phyloP scores from a whole-genome alignment of 345 rosid species.

The Eucalyptus cladocalyx region DNA sequence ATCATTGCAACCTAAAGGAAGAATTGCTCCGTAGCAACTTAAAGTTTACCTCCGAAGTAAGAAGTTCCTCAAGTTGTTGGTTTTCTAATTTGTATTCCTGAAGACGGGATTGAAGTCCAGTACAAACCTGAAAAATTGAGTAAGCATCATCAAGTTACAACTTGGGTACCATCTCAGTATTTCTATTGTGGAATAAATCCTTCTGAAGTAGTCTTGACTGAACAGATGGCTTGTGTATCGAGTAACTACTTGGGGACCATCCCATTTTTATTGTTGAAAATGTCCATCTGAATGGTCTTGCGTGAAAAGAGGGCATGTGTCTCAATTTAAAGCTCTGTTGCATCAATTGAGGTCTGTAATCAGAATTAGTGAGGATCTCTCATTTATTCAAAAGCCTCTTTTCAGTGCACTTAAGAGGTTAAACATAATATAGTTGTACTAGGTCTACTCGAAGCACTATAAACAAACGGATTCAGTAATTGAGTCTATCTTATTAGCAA shows the following conservation, averaged over 20 bases:
- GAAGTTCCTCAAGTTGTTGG: slow-evolving; percentile 98
- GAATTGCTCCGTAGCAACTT: neutral
- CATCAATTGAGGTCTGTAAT: neutral
- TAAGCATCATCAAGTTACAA: neutral
- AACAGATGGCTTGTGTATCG: neutral
- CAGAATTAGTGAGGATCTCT: neutral
- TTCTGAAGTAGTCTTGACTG: neutral
- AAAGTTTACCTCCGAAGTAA: slow-evolving; percentile 68
- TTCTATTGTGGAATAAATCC: neutral
- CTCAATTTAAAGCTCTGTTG: neutral
- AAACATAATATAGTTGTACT: neutral
- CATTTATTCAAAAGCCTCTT: neutral
- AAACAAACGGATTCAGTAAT: neutral
- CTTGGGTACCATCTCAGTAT: neutral
- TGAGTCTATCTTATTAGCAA: neutral
- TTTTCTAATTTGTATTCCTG: slow-evolving; percentile 96
- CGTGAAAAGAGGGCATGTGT: neutral
- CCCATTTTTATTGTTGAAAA: neutral
- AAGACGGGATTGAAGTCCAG: slow-evolving; percentile 93
- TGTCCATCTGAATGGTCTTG: neutral
- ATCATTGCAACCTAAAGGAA: neutral
- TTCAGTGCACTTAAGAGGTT: neutral
- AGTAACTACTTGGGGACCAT: neutral
- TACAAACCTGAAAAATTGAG: slow-evolving; percentile 53
- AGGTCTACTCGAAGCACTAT: neutral